Conservation (phyloP, 352 stramenopile genomes). For the Phytophthora constricta region DNA sequence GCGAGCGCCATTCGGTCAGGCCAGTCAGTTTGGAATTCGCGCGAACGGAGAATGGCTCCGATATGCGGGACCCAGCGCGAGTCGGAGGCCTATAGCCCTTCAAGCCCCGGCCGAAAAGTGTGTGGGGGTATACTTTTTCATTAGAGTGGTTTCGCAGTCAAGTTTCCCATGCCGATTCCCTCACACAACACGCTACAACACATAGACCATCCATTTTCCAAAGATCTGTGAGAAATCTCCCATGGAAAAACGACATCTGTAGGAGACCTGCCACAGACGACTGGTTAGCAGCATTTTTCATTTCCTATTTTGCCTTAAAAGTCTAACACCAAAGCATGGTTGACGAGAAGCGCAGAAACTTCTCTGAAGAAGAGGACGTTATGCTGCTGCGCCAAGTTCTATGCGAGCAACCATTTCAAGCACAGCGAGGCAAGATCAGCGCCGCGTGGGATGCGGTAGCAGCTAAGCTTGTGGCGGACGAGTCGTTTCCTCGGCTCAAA, state of each 20-base stretch:
- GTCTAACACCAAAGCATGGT: too few relatives aligned
- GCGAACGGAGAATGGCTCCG: too few relatives aligned
- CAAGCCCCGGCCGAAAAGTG: too few relatives aligned
- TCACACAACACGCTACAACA: not conserved
- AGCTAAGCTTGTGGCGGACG: not conserved
- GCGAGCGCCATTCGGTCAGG: too few relatives aligned
- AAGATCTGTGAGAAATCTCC: not conserved
- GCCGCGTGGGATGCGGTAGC: conserved; percentile 1
- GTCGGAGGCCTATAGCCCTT: too few relatives aligned
- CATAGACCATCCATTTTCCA: not conserved
- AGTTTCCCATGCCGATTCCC: not conserved
- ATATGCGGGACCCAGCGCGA: too few relatives aligned
- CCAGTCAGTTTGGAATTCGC: too few relatives aligned
- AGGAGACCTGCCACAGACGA: not conserved
- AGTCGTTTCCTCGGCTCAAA: conserved; percentile 3
- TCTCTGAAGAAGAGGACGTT: conserved; percentile 3
- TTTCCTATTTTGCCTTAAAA: too few relatives aligned
- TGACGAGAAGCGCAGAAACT: conserved; percentile 1
- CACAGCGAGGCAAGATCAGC: not conserved
- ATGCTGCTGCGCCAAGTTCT: conserved; percentile 4
- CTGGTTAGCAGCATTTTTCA: not conserved
- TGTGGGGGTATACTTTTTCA: too few relatives aligned
- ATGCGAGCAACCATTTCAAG: not conserved
- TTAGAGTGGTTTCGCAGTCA: not conserved
- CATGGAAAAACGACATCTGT: not conserved